Base-by-base conservation (phyloP, 768 basidiomycete genomes). In the Hypholoma fasciculare region DNA sequence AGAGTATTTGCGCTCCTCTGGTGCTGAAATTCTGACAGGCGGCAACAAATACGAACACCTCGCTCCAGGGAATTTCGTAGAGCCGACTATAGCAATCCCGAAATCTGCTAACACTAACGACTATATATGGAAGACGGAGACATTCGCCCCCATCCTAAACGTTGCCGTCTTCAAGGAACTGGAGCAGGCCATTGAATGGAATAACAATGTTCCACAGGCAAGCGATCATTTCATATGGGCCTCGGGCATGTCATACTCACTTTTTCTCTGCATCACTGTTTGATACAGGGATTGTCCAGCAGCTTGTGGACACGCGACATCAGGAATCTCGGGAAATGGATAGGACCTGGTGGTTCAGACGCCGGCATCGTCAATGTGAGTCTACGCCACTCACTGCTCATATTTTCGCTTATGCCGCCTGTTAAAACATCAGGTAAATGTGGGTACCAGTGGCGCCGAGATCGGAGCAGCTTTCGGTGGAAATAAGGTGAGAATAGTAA, bases 331-430 rank as follows among this genome's bases (percentile, higher is more conserved):
- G 94, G 96, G 52, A 90, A 86, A 74, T 97, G 94, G 93, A 88
- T 96, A 62, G 94, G 95, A 12, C 90, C 94, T 40, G 79, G 81
- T 58, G 96, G 96, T 30, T 90, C 89, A 23, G 96, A 98, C 71
- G 79, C 90, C 40, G 96, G 96, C 7, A 97, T 96, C 63, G 92
- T 95, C 59, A 95, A 96, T 73, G 93, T 92, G 69, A 68, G 86
- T 54, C 26, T 40, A 54, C 30, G 39, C 27, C 40, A 44, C 59
- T 59, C 20, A 34, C 49, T 57, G 34, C 60, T 57, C 57, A 39
- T 57, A 54, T 39, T 57, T 54, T 60, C 58, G 57, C 57, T 60
- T 61, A 56, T 52, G 20, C 61, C 53, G 43, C 60, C 56, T 58
- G 44, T 49, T 60, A 61, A 49, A 44, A 65, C 51, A 38, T 61